Conservation (phyloP, 2,329 filamentous ascomycete species). For the Fusarium newnesense region DNA sequence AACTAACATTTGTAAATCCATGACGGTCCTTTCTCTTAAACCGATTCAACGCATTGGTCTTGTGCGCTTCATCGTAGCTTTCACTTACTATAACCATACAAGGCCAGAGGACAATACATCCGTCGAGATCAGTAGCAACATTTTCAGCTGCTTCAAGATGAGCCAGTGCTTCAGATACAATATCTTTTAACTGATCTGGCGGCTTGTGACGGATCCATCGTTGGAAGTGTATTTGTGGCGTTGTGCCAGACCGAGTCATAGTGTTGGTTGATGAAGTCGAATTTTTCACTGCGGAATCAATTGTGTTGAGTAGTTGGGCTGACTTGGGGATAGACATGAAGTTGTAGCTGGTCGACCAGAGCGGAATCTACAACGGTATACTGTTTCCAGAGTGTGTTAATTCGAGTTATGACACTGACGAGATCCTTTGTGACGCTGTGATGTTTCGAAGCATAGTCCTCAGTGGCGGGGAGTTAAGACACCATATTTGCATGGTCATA, state of each 20-base stretch:
- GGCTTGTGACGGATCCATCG: background rate
- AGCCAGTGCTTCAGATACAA: background rate
- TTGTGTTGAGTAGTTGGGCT: fast-evolving
- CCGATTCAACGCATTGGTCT: background rate
- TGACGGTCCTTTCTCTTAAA: background rate
- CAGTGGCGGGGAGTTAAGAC: background rate
- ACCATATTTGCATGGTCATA: background rate
- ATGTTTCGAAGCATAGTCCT: background rate
- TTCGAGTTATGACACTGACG: background rate
- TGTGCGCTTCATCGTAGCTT: background rate
- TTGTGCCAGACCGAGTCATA: background rate
- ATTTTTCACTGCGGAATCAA: background rate
- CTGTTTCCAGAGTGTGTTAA: background rate
- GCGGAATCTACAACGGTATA: fast-evolving
- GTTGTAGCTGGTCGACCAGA: background rate
- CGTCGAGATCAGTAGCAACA: background rate
- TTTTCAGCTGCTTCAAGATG: background rate
- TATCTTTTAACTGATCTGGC: background rate
- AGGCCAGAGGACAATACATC: background rate
- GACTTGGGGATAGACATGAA: background rate
- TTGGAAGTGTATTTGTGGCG: background rate
- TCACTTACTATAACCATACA: background rate
- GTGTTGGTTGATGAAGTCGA: background rate
- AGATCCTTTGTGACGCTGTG: background rate
- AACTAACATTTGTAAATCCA: background rate